A percentile compares a stretch with the other conserved stretches of the same genome.
Conservation (phyloP, 805 yeast genomes). For the Candida ulmi region DNA sequence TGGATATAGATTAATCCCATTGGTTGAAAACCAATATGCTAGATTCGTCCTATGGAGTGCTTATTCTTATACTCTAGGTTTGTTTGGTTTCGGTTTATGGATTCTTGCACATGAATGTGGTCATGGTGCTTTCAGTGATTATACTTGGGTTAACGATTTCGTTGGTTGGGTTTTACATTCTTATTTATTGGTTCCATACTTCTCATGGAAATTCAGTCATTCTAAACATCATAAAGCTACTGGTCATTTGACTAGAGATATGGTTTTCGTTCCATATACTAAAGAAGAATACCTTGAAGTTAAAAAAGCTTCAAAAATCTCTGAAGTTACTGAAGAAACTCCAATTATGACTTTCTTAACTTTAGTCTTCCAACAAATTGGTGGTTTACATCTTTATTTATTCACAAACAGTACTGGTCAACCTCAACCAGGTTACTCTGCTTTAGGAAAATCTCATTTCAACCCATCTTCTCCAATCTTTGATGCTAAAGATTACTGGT, state of each 20-base stretch:
- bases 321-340: constrained; percentile 49
- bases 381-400: constrained; percentile 48
- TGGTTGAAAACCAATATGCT: constrained; percentile 25
- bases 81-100: constrained; percentile 56
- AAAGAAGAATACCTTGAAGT: constrained; percentile 37
- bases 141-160: constrained; percentile 44
- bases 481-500: constrained; percentile 51
- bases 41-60: constrained; percentile 39
- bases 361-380: constrained; percentile 48
- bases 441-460: constrained; percentile 43
- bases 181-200: constrained; percentile 51
- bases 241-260: constrained; percentile 54
- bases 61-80: constrained; percentile 36
- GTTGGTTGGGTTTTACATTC: constrained; percentile 61
- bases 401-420: constrained; percentile 55
- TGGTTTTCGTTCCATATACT: constrained; percentile 54
- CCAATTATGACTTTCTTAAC: constrained; percentile 42
- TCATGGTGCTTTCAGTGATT: constrained; percentile 56
- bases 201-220: constrained; percentile 58
- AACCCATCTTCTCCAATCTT: constrained; percentile 51
- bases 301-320: constrained; percentile 28
- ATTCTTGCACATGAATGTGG: constrained; percentile 63
- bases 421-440: constrained; percentile 36
- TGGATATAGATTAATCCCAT: constrained; percentile 39
- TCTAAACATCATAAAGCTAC: constrained; percentile 61